Evolutionary conservation across 2,329 filamentous ascomycete genomes (phyloP), one percentile per base, ranked within the genome.

Genomic region (Xylaria sp.): DNA sequence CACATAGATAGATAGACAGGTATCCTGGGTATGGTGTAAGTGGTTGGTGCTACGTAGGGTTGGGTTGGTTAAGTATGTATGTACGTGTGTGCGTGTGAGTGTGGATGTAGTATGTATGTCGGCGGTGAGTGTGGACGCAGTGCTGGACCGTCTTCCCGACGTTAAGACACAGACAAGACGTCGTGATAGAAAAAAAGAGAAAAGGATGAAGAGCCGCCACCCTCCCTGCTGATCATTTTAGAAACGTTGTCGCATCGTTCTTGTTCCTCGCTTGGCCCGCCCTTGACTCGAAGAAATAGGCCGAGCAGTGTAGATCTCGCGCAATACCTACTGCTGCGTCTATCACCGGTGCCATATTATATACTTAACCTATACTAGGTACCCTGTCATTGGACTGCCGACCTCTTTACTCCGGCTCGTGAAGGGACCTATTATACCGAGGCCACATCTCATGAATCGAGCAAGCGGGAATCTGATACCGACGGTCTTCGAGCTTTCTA

Each of bases 81-180:
- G 32, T 34, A 34, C 9, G 32, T 34, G 9, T 34, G 32, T 34
- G n/a, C n/a, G n/a, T n/a, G n/a, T n/a, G n/a, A n/a, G n/a, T n/a
- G n/a, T n/a, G n/a, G n/a, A 34, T 10, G 34, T 48, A 15, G 25
- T 51, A 60, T 55, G 34, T 48, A 15, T 61, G 34, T 63, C 65
- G 61, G 65, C 63, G 69, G 63, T 55, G 63, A 18, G 61, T 23
- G 61, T 63, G 52, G 59, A 61, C 70, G 70, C 61, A 51, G 66
- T 66, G 60, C 18, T 69, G 70, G 70, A 65, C 70, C 70, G 68
- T 70, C 63, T 63, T 70, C 63, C 70, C 70, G 70, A 67, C 50
- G 23, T 39, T 46, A 51, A 61, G 41, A 46, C 13, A 46, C 15
- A n/a, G 41, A 46, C 15, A 46, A 4, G 15, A 20, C 23, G 44